Evolutionary conservation across 768 basidiomycete species (phyloP).

Genomic region (Strobilomyces dryophilus): DNA sequence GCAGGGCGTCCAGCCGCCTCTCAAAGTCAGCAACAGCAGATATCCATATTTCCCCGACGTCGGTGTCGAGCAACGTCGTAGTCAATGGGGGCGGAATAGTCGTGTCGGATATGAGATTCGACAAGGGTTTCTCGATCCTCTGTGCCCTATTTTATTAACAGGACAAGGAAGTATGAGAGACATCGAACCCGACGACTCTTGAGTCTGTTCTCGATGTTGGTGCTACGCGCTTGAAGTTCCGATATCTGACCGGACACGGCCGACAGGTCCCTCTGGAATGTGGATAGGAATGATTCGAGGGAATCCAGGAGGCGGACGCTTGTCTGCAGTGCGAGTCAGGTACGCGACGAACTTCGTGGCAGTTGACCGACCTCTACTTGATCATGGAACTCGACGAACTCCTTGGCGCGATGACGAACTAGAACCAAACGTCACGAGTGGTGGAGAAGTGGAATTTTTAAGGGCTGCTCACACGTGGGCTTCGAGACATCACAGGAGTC

Average conservation of each 20-base stretch:
- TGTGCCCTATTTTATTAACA: slow-evolving; percentile 30
- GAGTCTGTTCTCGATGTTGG: slow-evolving; percentile 83
- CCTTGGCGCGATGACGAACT: slow-evolving; percentile 45
- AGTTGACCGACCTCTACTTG: slow-evolving; percentile 68
- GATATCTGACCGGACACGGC: slow-evolving; percentile 96
- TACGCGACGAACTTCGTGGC: neutral
- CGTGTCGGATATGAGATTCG: slow-evolving; percentile 74
- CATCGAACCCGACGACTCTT: slow-evolving; percentile 74
- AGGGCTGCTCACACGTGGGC: slow-evolving; percentile 15
- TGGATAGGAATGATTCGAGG: slow-evolving; percentile 87
- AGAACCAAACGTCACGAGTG: neutral
- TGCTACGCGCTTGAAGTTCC: slow-evolving; percentile 86
- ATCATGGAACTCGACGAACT: slow-evolving; percentile 86
- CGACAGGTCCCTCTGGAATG: slow-evolving; percentile 91
- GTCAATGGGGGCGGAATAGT: slow-evolving; percentile 80
- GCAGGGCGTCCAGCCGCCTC: slow-evolving; percentile 59
- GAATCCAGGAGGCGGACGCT: slow-evolving; percentile 84
- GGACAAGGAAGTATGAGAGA: neutral
- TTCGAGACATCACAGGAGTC: neutral
- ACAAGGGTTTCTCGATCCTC: slow-evolving; percentile 87
- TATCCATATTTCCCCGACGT: slow-evolving; percentile 88
- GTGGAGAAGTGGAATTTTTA: neutral
- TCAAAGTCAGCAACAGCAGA: slow-evolving; percentile 79
- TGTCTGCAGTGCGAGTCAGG: slow-evolving; percentile 47
- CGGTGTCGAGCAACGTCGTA: slow-evolving; percentile 74